Percentiles rank a stretch among this genome's conserved stretches.
phyloP scores from a whole-genome alignment of 1,139 yeast genomes.

The Ogataea hybrid region DNA sequence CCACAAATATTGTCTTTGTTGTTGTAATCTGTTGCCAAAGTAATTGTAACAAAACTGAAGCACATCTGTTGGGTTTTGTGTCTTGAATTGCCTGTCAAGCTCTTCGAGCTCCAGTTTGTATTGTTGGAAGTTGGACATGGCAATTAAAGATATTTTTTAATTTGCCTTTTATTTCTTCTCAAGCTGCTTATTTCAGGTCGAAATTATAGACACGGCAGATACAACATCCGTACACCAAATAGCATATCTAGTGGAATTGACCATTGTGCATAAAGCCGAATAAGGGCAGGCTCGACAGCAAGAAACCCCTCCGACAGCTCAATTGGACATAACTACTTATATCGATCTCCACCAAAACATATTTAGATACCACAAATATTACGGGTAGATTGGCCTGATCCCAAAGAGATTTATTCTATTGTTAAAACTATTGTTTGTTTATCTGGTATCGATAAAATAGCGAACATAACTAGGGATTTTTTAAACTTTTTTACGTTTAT shows the following conservation, averaged over 20 bases:
- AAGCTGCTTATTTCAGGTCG: conserved; percentile 10
- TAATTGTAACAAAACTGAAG: conserved; percentile 75
- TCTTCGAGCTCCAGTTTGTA: conserved; percentile 22
- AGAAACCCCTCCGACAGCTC: too few species aligned
- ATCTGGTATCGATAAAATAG: neutral
- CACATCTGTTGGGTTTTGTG: conserved; percentile 64
- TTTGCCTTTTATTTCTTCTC: conserved; percentile 7
- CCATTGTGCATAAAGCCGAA: neutral
- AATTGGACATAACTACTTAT: too few species aligned
- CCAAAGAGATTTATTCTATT: neutral
- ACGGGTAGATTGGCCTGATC: neutral
- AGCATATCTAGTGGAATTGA: neutral
- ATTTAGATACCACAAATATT: neutral
- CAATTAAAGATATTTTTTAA: conserved; percentile 1
- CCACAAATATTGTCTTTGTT: conserved; percentile 58
- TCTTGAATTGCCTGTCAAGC: conserved; percentile 44
- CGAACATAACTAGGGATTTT: neutral
- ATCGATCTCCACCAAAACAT: too few species aligned
- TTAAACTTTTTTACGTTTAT: neutral
- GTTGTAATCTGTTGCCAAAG: conserved; percentile 59
- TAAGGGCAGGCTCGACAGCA: too few species aligned
- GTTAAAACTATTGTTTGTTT: neutral
- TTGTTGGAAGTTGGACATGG: conserved; percentile 22
- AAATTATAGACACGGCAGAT: neutral
- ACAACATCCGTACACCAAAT: conserved; percentile 6